These are phyloP conservation scores for Leishmania amazonensis DNA, from an alignment of 208 protist genomes.

Conservation along the genomic window DNA sequence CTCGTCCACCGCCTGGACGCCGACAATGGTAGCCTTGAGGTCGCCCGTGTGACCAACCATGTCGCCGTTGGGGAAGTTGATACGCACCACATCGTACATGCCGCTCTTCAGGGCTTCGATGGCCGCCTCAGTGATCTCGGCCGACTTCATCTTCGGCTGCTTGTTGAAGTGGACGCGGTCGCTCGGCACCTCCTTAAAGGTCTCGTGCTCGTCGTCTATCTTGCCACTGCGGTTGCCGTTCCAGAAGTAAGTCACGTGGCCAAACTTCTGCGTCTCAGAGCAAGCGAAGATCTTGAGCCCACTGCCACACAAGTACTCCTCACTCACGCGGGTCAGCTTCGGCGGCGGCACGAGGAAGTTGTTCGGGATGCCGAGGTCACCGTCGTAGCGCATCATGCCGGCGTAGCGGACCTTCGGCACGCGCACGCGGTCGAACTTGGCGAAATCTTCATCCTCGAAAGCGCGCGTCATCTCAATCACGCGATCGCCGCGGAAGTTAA, in stretches of 20 bases:
- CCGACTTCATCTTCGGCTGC: constrained; percentile 94
- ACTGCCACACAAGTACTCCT: constrained; percentile 89
- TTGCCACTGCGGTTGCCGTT: constrained; percentile 96
- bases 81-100: constrained; percentile 92
- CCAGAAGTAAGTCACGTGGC: constrained; percentile 97
- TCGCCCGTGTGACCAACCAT: constrained; percentile 97
- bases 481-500: constrained; percentile 96
- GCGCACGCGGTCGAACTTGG: constrained; percentile 92
- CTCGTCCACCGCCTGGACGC: constrained; percentile 87
- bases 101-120: constrained; percentile 91
- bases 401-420: constrained; percentile 92
- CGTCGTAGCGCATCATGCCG: constrained; percentile 96
- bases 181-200: constrained; percentile 91
- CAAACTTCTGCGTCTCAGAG: constrained; percentile 97
- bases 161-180: constrained; percentile 94
- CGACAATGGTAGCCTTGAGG: constrained; percentile 76
- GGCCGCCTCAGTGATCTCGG: constrained; percentile 90
- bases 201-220: constrained; percentile 87
- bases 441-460: constrained; percentile 93
- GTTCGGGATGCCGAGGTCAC: constrained; percentile 94
- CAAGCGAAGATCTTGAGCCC: constrained; percentile 92
- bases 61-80: constrained; percentile 96
- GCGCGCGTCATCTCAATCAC: constrained; percentile 95
- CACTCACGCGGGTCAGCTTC: constrained; percentile 82
- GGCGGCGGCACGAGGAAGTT: constrained; percentile 94